Percentiles rank a stretch among this genome's conserved stretches.
Conservation (phyloP, 2,329 filamentous ascomycete genomes). For the Trichoderma breve region DNA sequence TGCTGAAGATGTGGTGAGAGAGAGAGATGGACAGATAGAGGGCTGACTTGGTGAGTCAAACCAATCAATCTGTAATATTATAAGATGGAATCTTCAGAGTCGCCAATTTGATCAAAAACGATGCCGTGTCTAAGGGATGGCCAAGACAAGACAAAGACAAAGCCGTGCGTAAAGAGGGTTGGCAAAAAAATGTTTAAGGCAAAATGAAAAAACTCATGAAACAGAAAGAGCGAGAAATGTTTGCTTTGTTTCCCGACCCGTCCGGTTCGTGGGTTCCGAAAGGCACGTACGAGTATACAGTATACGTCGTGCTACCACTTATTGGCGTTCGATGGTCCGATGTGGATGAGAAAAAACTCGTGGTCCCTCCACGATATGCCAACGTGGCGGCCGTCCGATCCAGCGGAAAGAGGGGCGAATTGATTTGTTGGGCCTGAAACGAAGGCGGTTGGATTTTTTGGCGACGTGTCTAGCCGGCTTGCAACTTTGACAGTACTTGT, state of each 20-base stretch:
- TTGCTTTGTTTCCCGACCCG: background rate
- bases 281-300: background rate
- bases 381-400: constrained; percentile 23
- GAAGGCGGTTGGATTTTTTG: constrained; percentile 8
- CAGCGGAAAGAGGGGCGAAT: constrained; percentile 21
- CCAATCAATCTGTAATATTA: background rate
- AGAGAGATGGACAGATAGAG: background rate
- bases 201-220: background rate
- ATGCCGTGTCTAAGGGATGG: constrained; percentile 11
- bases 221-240: background rate
- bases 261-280: constrained; percentile 7
- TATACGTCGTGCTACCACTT: background rate
- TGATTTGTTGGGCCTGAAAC: constrained; percentile 4
- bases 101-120: background rate
- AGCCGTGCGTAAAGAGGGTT: background rate
- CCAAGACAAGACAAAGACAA: constrained; percentile 1
- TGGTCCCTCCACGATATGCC: constrained; percentile 13
- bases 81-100: background rate
- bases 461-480: constrained; percentile 13
- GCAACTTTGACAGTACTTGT: background rate
- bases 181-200: background rate
- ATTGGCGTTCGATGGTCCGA: background rate
- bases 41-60: background rate
- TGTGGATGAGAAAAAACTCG: background rate
- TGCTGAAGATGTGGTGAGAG: background rate